Evolutionary conservation across 495 filamentous ascomycete genomes (phyloP), one percentile per base, ranked within the genome.

Genomic region (Chlorociboria aeruginascens): DNA sequence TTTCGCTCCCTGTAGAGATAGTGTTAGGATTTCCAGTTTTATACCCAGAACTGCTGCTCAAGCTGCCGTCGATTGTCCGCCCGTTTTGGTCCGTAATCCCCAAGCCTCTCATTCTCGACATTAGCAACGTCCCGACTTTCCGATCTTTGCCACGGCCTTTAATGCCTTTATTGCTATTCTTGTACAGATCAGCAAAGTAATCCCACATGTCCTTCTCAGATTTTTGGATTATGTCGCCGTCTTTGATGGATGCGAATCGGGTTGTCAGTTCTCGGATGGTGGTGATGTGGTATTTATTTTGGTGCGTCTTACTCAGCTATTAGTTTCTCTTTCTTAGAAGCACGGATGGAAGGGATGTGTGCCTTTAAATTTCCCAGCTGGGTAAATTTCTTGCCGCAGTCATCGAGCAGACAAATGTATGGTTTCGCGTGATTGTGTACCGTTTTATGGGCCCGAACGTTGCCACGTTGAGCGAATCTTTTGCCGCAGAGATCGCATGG

Each of bases 151-250:
- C 90, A 10, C 90, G 82, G 7, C 90, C 90, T 64, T 89, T 94
- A 65, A 90, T 95, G 3, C 88, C 90, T 57, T 93, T 94, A 63
- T 89, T 89, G 56, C 85, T 83, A 61, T 96, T 93, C 68, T 93
- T 94, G 73, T 95, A 96, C 32, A 92, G 69, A 1, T 79, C 73
- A 3, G 82, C 77, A 52, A 97, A 93, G 61, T 95, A 94, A 57
- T 85, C 76, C 73, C 84, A 89, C 31, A 96, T 65, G 48, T 86
- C 85, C 50, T 77, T 80, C 54, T 97, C 90, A 33, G 77, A 69
- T 1, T 70, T 63, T 4, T 74, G 72, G 46, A 90, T 78, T 6
- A 72, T 66, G 31, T 81, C 75, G 6, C 71, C 73, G 40, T 83
- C 74, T 9, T 66, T 64, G 43, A 86, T 67, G 47, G 70, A 70